These are phyloP conservation scores for Gracilaria vermiculophylla DNA, from an alignment of 23 red algal species.

Conservation along the genomic window DNA sequence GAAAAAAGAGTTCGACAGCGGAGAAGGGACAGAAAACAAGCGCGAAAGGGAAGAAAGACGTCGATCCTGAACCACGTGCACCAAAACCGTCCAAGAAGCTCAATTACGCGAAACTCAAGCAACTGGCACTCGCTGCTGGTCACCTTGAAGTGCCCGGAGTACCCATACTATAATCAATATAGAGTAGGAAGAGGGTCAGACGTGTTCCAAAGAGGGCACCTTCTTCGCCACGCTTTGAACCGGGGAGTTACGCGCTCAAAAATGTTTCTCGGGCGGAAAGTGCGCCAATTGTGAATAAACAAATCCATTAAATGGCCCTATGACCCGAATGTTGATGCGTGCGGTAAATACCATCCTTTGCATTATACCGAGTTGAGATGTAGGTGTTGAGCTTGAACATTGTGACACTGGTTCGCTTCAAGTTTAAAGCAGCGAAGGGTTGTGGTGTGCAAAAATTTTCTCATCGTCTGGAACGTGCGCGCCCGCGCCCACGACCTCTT, in stretches of 20 bases:
- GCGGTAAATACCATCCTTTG: no score
- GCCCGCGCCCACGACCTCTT: conserved; percentile 53
- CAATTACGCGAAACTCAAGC: conserved; percentile 67
- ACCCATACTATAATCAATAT: neutral
- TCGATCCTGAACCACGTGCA: conserved; percentile 1
- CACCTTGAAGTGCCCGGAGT: neutral
- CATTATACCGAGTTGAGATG: neutral
- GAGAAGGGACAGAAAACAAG: conserved; percentile 16
- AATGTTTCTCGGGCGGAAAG: neutral
- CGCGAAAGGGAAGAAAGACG: conserved; percentile 42
- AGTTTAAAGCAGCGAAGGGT: no score
- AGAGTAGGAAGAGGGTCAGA: neutral
- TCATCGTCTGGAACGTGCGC: conserved; percentile 24
- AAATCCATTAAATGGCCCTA: no score
- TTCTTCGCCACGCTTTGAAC: neutral
- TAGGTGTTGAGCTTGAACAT: neutral
- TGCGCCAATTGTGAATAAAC: neutral
- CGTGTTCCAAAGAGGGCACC: neutral
- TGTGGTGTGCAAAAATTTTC: no score
- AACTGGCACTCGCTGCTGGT: conserved; percentile 6
- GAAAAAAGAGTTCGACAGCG: conserved; percentile 9
- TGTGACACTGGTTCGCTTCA: no score
- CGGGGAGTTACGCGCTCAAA: neutral
- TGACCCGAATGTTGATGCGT: no score
- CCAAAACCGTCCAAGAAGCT: conserved; percentile 82